A percentile compares a stretch with the other conserved stretches of the same genome.
Conservation (phyloP, 2,329 filamentous ascomycete genomes). For the Magnaporthiopsis poae region DNA sequence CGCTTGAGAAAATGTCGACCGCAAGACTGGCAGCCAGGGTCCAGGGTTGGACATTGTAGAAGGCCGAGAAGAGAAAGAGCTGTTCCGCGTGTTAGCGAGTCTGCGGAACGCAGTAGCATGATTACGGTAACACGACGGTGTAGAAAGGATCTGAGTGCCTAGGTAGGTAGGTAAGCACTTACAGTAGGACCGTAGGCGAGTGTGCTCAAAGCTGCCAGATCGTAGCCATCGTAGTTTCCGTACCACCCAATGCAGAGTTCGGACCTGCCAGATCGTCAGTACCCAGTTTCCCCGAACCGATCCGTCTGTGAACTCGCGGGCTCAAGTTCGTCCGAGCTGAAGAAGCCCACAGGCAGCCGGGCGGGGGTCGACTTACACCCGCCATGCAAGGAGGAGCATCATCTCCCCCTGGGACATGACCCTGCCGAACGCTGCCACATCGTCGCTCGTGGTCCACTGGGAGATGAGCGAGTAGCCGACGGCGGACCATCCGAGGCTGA, state of each 20-base stretch:
- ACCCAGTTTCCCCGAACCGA: slow-evolving; percentile 7
- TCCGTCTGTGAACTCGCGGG: slow-evolving; percentile 1
- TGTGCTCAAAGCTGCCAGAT: slow-evolving; percentile 55
- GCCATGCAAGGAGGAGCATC: slow-evolving; percentile 41
- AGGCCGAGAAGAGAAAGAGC: slow-evolving; percentile 66
- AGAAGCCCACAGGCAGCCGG: slow-evolving; percentile 5
- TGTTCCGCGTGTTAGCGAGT: slow-evolving; percentile 20
- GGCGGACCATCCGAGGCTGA: slow-evolving; percentile 54
- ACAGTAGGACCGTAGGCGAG: slow-evolving; percentile 67
- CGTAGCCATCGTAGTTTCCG: slow-evolving; percentile 62
- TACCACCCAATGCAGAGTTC: slow-evolving; percentile 67
- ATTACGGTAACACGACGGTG: neutral
- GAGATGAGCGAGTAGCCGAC: slow-evolving; percentile 54
- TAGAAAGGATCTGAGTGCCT: slow-evolving; percentile 4
- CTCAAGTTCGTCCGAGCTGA: slow-evolving; percentile 2
- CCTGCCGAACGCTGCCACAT: slow-evolving; percentile 59
- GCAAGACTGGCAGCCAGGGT: slow-evolving; percentile 52
- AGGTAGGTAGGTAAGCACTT: slow-evolving; percentile 20
- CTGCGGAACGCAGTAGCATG: neutral
- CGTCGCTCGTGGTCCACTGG: slow-evolving; percentile 46
- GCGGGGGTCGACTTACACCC: slow-evolving; percentile 35
- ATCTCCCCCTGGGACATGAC: slow-evolving; percentile 51
- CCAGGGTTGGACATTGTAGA: slow-evolving; percentile 59
- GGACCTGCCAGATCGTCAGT: slow-evolving; percentile 34
- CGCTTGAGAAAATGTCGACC: slow-evolving; percentile 60